Percentiles rank a stretch among this genome's conserved stretches.
phyloP scores from a whole-genome alignment of 2,329 filamentous ascomycete species.

The Ilyonectria robusta region DNA sequence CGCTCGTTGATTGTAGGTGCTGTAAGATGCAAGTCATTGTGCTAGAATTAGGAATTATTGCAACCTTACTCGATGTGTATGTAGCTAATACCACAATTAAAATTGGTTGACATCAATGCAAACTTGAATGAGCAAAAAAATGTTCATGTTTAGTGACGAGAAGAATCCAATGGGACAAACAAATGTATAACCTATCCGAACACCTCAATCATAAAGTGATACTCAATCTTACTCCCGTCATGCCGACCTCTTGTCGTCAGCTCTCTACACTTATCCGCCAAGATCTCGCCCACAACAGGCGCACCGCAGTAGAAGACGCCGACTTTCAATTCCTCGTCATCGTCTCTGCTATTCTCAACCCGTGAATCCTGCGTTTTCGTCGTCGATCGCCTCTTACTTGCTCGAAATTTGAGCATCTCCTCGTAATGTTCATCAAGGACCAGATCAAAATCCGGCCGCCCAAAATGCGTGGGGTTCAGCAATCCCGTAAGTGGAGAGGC shows the following conservation, averaged over 20 bases:
- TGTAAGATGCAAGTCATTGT: not conserved
- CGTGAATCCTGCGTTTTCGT: slow-evolving; percentile 1
- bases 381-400: slow-evolving; percentile 35
- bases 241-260: slow-evolving; percentile 65
- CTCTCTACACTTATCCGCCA: slow-evolving; percentile 67
- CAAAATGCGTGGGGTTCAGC: slow-evolving; percentile 68
- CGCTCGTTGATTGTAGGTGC: not conserved
- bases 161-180: no score
- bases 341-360: not conserved
- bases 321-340: slow-evolving; percentile 59
- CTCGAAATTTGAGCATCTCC: slow-evolving; percentile 61
- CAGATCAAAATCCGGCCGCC: slow-evolving; percentile 65
- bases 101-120: no score
- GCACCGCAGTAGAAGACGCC: slow-evolving; percentile 71
- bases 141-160: no score
- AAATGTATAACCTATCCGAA: slow-evolving; percentile 55
- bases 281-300: slow-evolving; percentile 67
- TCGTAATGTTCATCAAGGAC: slow-evolving; percentile 69
- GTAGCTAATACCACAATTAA: no score
- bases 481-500: slow-evolving; percentile 68
- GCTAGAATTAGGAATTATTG: not conserved
- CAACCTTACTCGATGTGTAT: not conserved
- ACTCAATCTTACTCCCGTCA: slow-evolving; percentile 67
- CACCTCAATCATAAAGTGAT: slow-evolving; percentile 71
- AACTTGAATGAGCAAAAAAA: no score